Evolutionary conservation across 192 early-diverging fungal genomes (phyloP), one percentile per base, ranked within the genome.

Genomic region (Helicostylum pulchrum): DNA sequence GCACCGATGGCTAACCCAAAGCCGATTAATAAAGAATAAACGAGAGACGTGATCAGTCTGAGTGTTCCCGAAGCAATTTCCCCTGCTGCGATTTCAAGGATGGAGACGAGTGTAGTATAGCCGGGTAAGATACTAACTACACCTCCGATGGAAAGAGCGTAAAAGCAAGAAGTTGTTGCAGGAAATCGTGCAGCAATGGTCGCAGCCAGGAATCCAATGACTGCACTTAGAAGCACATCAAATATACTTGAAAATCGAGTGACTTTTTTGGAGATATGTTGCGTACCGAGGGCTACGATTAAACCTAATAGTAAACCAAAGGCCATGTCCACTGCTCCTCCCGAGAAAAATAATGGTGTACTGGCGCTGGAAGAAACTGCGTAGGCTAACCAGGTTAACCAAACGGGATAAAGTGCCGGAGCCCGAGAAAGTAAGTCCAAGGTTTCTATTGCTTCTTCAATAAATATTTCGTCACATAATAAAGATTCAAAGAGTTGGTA

Each of bases 81-180:
- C 9, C 64, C 64, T 47, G 52, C 23, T 7, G 64, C 53, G 7
- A 65, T 56, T 31, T 65, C 64, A 1, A 65, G 45, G 8, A 65
- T 30, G 1, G 64, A 65, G 8, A 65, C 54, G 20, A 65, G 43
- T 6, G 64, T 65, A 34, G 54, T 45, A 46, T 56, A 65, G 1
- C 64, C 64, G 2, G 64, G 64, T 11, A 65, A 46, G 1, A 65
- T 42, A 42, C 52, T 65, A 17, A 65, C 64, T 5, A 65, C 54
- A 49, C 64, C 64, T 20, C 64, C 64, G 19, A 65, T 56, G 7
- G 64, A 65, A 10, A 65, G 51, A n/a, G 64, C 53, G 57, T 65
- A 65, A 21, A 65, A 65, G 34, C 64, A 65, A 30, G 53, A 32
- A 0, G 34, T 30, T 11, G 53, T 36, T 11, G 42, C 48, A 9